Percentiles rank a stretch among this genome's conserved stretches.
Evolutionary conservation across 202 grass and related monocot genomes (phyloP).

Genomic region (Musa balbisiana): DNA sequence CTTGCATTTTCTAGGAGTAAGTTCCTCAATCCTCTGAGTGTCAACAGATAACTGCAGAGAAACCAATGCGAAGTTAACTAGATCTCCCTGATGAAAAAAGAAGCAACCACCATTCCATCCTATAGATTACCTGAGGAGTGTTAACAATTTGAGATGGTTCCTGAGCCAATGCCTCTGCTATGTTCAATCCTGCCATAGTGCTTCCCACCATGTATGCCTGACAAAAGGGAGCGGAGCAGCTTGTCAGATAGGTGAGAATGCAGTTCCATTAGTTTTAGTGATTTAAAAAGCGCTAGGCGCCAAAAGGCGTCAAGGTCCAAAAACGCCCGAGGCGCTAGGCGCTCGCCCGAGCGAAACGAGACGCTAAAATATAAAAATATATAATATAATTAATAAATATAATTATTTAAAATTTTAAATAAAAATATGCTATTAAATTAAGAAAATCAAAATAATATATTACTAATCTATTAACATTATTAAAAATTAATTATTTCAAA

Average conservation of each 20-base stretch:
- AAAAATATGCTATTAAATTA: too few species aligned
- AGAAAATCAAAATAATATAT: too few species aligned
- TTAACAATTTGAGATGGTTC: background rate
- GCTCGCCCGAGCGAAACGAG: too few species aligned
- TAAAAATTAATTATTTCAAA: too few species aligned
- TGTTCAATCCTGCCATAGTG: slow-evolving; percentile 1
- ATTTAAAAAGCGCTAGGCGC: too few species aligned
- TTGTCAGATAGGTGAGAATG: background rate
- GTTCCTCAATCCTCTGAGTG: slow-evolving; percentile 21
- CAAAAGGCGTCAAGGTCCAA: too few species aligned
- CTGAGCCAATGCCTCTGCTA: slow-evolving; percentile 2
- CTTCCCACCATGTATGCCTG: background rate
- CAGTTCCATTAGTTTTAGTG: background rate
- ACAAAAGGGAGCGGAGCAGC: slow-evolving; percentile 1
- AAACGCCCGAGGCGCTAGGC: too few species aligned
- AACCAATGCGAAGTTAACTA: background rate
- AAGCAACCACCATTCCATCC: background rate
- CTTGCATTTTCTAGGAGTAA: slow-evolving; percentile 12
- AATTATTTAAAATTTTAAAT: too few species aligned
- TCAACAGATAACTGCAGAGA: slow-evolving; percentile 15
- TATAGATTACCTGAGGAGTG: slow-evolving; percentile 52
- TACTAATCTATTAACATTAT: too few species aligned
- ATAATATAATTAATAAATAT: too few species aligned
- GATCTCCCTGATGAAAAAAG: background rate
- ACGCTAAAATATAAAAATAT: too few species aligned